phyloP scores from a whole-genome alignment of 2,329 filamentous ascomycete genomes.

The Dactylellina haptotyla region DNA sequence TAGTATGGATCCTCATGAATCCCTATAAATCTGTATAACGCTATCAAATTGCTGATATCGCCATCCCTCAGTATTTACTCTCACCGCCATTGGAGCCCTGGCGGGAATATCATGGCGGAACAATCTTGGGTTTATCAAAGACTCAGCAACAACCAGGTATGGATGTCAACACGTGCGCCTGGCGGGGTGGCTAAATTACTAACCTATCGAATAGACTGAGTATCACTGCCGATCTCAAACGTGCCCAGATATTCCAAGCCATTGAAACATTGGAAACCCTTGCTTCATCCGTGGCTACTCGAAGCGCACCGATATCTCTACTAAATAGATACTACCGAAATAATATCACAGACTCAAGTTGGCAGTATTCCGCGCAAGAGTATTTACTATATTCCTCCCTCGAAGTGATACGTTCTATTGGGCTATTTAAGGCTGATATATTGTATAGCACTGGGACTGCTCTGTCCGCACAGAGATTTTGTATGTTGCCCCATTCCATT shows the following conservation, averaged over 20 bases:
- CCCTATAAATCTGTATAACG: neutral
- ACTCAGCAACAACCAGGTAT: constrained; percentile 42
- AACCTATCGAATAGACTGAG: constrained; percentile 16
- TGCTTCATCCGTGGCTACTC: constrained; percentile 46
- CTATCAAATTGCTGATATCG: neutral
- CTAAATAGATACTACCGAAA: constrained; percentile 27
- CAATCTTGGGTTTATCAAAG: constrained; percentile 51
- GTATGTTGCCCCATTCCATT: neutral
- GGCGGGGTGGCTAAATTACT: neutral
- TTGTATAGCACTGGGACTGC: constrained; percentile 26
- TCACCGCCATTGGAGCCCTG: constrained; percentile 44
- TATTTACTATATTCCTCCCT: neutral
- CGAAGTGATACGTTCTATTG: neutral
- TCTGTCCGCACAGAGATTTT: constrained; percentile 46
- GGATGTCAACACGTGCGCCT: neutral
- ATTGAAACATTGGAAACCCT: constrained; percentile 49
- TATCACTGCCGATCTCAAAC: constrained; percentile 50
- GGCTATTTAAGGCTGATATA: no score
- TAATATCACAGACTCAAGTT: constrained; percentile 22
- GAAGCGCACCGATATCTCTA: constrained; percentile 43
- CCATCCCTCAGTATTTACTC: constrained; percentile 38
- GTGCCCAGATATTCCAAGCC: constrained; percentile 45
- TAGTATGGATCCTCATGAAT: no score
- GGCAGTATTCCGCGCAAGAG: constrained; percentile 38
- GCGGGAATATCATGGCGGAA: constrained; percentile 53